phyloP scores from a whole-genome alignment of 805 yeast species.

The Suhomyces kilbournensis region DNA sequence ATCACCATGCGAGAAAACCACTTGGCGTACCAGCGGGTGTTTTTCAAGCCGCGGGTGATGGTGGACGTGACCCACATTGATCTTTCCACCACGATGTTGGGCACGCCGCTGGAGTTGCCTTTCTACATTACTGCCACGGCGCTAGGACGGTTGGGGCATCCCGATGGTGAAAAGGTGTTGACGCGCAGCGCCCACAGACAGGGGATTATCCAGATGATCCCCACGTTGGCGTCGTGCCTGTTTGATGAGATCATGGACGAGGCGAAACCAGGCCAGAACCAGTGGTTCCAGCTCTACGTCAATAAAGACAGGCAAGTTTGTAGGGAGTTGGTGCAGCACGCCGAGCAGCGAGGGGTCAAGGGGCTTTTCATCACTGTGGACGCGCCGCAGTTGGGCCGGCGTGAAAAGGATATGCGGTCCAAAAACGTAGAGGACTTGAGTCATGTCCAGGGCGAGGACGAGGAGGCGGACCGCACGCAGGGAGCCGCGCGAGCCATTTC shows the following conservation, averaged over 20 bases:
- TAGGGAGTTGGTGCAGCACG: constrained; percentile 30
- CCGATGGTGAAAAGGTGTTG: constrained; percentile 86
- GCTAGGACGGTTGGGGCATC: constrained; percentile 85
- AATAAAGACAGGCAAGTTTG: constrained; percentile 35
- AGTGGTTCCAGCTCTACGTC: constrained; percentile 52
- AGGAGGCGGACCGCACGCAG: constrained; percentile 22
- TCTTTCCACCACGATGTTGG: constrained; percentile 68
- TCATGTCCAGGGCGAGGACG: constrained; percentile 27
- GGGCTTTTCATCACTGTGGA: constrained; percentile 56
- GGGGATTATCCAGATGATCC: constrained; percentile 79
- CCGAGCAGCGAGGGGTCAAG: constrained; percentile 39
- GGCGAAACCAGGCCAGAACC: constrained; percentile 48
- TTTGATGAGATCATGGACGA: constrained; percentile 81
- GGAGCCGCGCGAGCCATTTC: constrained; percentile 31
- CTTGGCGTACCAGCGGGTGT: constrained; percentile 80
- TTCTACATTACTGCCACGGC: constrained; percentile 93
- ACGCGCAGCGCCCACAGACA: constrained; percentile 79
- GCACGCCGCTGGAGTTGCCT: constrained; percentile 67
- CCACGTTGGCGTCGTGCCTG: constrained; percentile 86
- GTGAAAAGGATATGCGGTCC: constrained; percentile 49
- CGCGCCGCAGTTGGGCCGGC: constrained; percentile 50
- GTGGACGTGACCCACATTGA: constrained; percentile 80
- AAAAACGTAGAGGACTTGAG: constrained; percentile 25
- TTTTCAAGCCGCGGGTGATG: constrained; percentile 79
- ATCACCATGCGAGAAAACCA: constrained; percentile 88